Evolutionary conservation across 768 basidiomycete genomes (phyloP).

Genomic region (Russula earlei): DNA sequence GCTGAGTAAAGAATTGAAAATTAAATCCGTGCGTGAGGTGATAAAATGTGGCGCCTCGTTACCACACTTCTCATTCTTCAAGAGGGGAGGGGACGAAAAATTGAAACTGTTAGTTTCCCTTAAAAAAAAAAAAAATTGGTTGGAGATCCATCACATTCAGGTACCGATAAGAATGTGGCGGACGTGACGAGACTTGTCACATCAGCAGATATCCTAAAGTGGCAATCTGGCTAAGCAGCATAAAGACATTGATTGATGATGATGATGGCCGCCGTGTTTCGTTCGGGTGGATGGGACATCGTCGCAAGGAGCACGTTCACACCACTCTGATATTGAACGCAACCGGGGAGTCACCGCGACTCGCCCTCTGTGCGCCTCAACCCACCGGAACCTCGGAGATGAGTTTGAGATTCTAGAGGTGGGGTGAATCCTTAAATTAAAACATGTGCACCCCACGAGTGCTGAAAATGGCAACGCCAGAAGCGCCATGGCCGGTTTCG

Average conservation of each 20-base stretch:
- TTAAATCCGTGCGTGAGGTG: not conserved
- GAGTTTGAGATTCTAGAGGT: not conserved
- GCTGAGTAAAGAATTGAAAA: not conserved
- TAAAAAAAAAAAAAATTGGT: conserved; percentile 1
- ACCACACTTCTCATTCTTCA: not conserved
- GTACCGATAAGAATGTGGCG: conserved; percentile 16
- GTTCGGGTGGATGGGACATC: not conserved
- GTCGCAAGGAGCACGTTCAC: not conserved
- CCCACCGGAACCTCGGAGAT: conserved; percentile 12
- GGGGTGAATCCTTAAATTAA: conserved; percentile 8
- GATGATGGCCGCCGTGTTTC: conserved; percentile 11
- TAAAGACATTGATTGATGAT: not conserved
- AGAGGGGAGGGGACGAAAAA: conserved; percentile 2
- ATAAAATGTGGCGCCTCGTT: not conserved
- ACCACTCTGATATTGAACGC: too few relatives aligned
- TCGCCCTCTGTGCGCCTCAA: not conserved
- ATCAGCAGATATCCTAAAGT: conserved; percentile 4
- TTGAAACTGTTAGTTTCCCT: conserved; percentile 8
- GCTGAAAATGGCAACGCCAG: not conserved
- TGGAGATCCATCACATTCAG: conserved; percentile 9
- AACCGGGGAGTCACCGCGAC: conserved; percentile 1
- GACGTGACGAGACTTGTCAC: conserved; percentile 6
- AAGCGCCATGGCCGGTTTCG: conserved; percentile 13
- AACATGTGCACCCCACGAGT: not conserved
- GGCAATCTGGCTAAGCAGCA: not conserved